Evolutionary conservation across 164 flowering plant species (phyloP).

Genomic region (Nymphaea colorata): DNA sequence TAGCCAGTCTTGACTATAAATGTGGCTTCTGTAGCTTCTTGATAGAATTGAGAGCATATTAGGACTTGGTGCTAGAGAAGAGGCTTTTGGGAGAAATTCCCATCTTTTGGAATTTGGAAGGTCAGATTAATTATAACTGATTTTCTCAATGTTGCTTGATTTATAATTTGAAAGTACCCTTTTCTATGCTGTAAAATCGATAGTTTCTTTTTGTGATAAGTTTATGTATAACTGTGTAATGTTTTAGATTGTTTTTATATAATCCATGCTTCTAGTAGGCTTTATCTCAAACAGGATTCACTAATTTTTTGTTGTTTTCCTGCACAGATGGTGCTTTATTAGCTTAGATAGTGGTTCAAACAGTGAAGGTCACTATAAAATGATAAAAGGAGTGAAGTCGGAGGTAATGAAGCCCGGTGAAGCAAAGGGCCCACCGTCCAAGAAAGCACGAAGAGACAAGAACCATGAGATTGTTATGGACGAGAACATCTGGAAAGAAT

Average conservation of each 20-base stretch:
- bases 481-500: conserved; percentile 71
- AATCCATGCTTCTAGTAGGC: not conserved
- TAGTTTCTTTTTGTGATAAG: no score
- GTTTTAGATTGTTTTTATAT: no score
- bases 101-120: not conserved
- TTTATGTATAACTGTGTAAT: no score
- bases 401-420: conserved; percentile 49
- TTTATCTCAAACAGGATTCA: not conserved
- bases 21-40: not conserved
- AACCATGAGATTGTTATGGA: conserved; percentile 54
- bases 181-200: no score
- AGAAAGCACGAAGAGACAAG: conserved; percentile 56
- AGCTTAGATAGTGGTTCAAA: conserved; percentile 34
- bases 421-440: conserved; percentile 49
- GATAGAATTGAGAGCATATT: not conserved
- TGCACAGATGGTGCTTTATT: conserved; percentile 50
- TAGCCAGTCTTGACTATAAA: no score
- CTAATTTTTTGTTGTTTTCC: not conserved
- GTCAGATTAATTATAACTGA: no score
- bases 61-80: not conserved
- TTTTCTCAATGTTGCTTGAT: no score
- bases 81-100: not conserved
- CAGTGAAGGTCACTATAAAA: conserved; percentile 32
- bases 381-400: conserved; percentile 45
- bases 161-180: no score